A percentile compares a stretch with the other conserved stretches of the same genome.
phyloP scores from a whole-genome alignment of 345 rosid genomes.

The Stellera chamaejasme region DNA sequence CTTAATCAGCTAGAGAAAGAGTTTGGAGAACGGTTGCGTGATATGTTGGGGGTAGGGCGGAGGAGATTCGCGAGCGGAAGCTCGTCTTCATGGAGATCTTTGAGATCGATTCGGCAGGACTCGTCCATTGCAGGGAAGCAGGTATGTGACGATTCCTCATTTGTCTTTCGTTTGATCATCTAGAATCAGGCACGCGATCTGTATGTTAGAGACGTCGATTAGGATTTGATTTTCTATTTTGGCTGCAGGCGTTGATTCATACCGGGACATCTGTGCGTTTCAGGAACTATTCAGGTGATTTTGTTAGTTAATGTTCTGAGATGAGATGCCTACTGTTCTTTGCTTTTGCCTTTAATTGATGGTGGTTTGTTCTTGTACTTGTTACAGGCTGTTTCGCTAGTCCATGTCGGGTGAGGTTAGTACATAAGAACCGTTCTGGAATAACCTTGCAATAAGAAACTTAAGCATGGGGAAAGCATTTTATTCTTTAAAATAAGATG shows the following conservation, averaged over 20 bases:
- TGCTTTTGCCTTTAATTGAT: background rate
- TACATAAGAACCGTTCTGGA: background rate
- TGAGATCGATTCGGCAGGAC: slow-evolving; percentile 29
- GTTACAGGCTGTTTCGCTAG: slow-evolving; percentile 37
- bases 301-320: background rate
- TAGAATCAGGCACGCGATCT: slow-evolving; percentile 5
- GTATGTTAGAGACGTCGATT: background rate
- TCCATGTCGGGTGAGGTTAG: slow-evolving; percentile 33
- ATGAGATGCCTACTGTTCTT: background rate
- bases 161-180: background rate
- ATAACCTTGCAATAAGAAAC: no score
- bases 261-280: slow-evolving; percentile 29
- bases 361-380: slow-evolving; percentile 1
- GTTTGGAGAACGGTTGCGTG: background rate
- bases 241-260: slow-evolving; percentile 34
- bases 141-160: slow-evolving; percentile 20
- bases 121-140: slow-evolving; percentile 30
- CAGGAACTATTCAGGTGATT: slow-evolving; percentile 45
- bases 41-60: slow-evolving; percentile 16
- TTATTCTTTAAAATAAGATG: no score
- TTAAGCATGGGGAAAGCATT: no score
- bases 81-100: slow-evolving; percentile 22
- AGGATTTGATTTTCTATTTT: slow-evolving; percentile 3
- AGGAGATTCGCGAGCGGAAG: slow-evolving; percentile 11
- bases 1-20: slow-evolving; percentile 1